Percentiles rank a stretch among this genome's conserved stretches.
Evolutionary conservation across 2,329 filamentous ascomycete genomes (phyloP).

Genomic region (Hypoxylon sp.): DNA sequence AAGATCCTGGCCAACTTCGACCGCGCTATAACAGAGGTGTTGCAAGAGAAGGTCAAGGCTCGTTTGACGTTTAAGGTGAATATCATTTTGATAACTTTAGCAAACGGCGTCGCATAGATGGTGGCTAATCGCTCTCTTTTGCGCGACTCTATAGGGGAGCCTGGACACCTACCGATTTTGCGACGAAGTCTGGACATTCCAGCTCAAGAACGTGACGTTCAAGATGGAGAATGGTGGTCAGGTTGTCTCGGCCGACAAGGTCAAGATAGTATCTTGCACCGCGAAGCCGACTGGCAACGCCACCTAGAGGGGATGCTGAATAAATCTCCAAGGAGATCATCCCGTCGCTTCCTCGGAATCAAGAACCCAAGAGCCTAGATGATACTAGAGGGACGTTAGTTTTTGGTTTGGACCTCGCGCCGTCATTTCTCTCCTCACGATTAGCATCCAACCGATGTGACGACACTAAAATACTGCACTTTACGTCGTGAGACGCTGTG

Average conservation of each 20-base stretch:
- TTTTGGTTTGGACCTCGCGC: background rate
- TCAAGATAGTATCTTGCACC: slow-evolving; percentile 99
- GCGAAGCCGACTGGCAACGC: slow-evolving; percentile 72
- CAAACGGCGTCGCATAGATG: background rate
- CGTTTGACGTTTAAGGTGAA: slow-evolving; percentile 94
- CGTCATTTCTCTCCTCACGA: background rate
- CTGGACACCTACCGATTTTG: slow-evolving; percentile 99
- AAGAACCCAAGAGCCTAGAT: background rate
- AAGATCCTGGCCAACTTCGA: slow-evolving; percentile 98
- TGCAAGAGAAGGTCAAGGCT: slow-evolving; percentile 93
- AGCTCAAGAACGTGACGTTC: slow-evolving; percentile 99
- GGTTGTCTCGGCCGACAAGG: slow-evolving; percentile 85
- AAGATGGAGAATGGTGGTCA: slow-evolving; percentile 89
- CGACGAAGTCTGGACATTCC: slow-evolving; percentile 99
- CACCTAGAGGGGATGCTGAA: slow-evolving; percentile 28
- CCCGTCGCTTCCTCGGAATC: background rate
- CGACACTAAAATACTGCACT: slow-evolving; percentile 5
- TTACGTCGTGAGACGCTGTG: slow-evolving; percentile 3
- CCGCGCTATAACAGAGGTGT: slow-evolving; percentile 88
- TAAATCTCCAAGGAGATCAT: too few relatives aligned
- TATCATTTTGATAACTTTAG: slow-evolving; percentile 1
- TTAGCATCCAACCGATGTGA: slow-evolving; percentile 2
- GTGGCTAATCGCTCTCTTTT: slow-evolving; percentile 15
- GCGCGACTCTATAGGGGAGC: slow-evolving; percentile 76
- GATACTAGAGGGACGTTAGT: background rate